These are phyloP conservation scores for Nissolia schottii DNA, from an alignment of 306 rosid genomes.

Conservation along the genomic window DNA sequence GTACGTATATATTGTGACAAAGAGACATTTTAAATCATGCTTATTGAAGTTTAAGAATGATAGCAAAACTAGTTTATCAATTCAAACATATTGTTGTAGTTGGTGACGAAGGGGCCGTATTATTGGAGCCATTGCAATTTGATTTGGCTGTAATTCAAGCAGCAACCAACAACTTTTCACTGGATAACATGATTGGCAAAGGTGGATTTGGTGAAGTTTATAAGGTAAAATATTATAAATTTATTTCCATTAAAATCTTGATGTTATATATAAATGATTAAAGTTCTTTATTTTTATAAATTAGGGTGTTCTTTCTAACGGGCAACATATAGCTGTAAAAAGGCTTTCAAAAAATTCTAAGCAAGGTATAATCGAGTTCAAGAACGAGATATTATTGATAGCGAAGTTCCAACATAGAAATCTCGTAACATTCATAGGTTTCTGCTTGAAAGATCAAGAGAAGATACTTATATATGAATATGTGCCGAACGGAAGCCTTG, in stretches of 20 bases:
- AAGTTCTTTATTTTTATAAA: background rate
- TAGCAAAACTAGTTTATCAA: background rate
- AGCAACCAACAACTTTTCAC: background rate
- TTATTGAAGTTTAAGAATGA: background rate
- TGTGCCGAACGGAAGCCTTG: background rate
- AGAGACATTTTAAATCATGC: background rate
- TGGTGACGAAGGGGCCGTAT: background rate
- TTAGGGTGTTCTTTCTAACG: background rate
- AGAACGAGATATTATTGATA: background rate
- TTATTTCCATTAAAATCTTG: background rate
- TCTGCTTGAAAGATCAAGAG: background rate
- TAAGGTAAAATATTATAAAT: background rate
- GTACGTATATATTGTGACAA: background rate
- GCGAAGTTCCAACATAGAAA: background rate
- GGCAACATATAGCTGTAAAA: background rate
- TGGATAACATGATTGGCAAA: background rate
- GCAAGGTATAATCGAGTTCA: background rate
- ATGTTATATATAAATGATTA: background rate
- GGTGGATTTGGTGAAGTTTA: slow-evolving; percentile 15
- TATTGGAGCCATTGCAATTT: background rate
- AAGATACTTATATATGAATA: background rate
- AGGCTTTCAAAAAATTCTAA: background rate
- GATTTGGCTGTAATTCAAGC: background rate
- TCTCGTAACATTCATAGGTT: background rate
- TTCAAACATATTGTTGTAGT: background rate